A percentile compares a stretch with the other conserved stretches of the same genome.
Evolutionary conservation across 495 filamentous ascomycete genomes (phyloP).

Genomic region (Penicillium roqueforti): DNA sequence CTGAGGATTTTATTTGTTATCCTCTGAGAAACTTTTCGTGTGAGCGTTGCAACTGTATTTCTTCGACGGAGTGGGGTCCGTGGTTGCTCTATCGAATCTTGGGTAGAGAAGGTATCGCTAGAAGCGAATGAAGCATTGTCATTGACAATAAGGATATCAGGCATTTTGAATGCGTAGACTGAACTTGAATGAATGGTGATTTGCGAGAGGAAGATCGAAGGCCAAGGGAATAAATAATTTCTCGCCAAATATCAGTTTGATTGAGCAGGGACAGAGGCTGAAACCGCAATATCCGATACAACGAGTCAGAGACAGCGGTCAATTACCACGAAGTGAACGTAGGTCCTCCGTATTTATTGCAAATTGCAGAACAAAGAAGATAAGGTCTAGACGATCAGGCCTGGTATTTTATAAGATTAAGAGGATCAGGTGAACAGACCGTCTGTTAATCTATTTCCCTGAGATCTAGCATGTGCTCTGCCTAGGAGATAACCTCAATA

Average conservation of each 20-base stretch:
- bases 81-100: conserved; percentile 5
- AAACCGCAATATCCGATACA: background rate
- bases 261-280: background rate
- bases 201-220: background rate
- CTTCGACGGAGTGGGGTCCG: conserved; percentile 8
- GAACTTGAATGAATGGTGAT: background rate
- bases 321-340: background rate
- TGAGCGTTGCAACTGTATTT: conserved; percentile 16
- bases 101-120: conserved; percentile 15
- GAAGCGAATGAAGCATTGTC: conserved; percentile 16
- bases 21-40: conserved; percentile 20
- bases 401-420: background rate
- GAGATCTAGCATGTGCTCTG: conserved; percentile 7
- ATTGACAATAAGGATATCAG: conserved; percentile 8
- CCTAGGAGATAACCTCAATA: conserved; percentile 1
- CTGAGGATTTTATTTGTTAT: conserved; percentile 16
- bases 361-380: background rate
- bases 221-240: conserved; percentile 2
- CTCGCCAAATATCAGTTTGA: background rate
- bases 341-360: background rate
- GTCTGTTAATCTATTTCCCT: background rate
- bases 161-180: conserved; percentile 9
- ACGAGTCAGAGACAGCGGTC: background rate
- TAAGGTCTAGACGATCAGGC: background rate
- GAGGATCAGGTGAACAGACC: background rate